Evolutionary conservation across 306 rosid species (phyloP), one percentile per base, ranked within the genome.

Genomic region (Sophora flavescens): DNA sequence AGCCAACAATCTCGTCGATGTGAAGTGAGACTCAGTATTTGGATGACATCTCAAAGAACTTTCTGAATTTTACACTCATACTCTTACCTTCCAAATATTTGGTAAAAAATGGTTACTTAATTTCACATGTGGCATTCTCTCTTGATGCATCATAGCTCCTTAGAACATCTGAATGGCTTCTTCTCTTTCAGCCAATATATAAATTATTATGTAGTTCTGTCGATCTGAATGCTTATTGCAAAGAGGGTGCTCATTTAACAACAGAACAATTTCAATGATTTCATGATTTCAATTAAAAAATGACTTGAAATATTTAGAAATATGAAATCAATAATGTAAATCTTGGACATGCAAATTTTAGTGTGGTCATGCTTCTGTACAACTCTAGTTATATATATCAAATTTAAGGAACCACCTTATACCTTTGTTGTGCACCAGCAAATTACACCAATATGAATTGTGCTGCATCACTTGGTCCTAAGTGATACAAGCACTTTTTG

Each of bases 81-180:
- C 6, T 17, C 26, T 22, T 38, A 14, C 35, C 30, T 6, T 30
- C 65, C 13, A 3, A 58, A 22, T 16, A 26, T 66, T 50, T 38
- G 22, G 56, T 72, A 65, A 14, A 53, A 57, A 48, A 50, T 48
- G 48, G 66, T 52, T 38, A 51, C 45, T 51, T 53, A 63, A 66
- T 16, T 52, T 72, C 68, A 56, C 63, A 28, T 41, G 16, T 11
- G 13, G 11, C 79, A 74, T 68, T 80, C 17, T 80, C 17, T 63
- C 5, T 12, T 26, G 61, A 42, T 48, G 53, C 18, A 57, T 51
- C 13, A 28, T 66, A 52, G 56, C 35, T 74, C 39, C 67, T 14
- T 57, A 63, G 62, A 33, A 33, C 50, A 77, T 67, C 22, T 68
- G 67, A 78, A 48, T 62, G 63, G 8, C 28, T 68, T 80, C 50